phyloP scores from a whole-genome alignment of 176 grass and related monocot genomes.

The Oryza longistaminata region DNA sequence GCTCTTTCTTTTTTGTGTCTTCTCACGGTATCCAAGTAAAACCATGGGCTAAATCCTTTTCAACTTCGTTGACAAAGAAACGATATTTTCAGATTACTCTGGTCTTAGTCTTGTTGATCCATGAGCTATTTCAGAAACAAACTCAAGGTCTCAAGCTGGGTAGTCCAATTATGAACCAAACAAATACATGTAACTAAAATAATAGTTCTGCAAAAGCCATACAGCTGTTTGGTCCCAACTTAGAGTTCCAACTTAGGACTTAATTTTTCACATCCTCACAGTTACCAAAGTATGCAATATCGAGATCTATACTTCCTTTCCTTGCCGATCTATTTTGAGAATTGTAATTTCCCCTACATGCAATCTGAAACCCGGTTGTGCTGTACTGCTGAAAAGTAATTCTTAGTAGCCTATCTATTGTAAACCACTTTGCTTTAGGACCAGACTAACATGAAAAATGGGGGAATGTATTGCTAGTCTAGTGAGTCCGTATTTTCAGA shows the following conservation, averaged over 20 bases:
- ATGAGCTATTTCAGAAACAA: background rate
- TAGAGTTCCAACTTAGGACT: constrained; percentile 2
- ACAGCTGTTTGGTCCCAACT: background rate
- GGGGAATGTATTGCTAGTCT: background rate
- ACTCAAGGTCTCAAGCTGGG: background rate
- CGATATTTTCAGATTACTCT: background rate
- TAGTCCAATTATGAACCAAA: background rate
- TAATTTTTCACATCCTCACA: background rate
- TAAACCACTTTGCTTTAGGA: background rate
- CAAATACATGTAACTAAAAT: constrained; percentile 9
- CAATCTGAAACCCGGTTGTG: background rate
- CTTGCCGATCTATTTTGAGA: background rate
- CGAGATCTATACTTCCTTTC: background rate
- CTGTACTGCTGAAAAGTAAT: background rate
- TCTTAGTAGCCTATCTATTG: background rate
- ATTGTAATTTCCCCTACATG: background rate
- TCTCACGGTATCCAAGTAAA: constrained; percentile 18
- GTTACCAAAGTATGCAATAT: background rate
- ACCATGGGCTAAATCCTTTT: constrained; percentile 2
- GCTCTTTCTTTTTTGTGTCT: background rate
- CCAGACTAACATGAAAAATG: background rate
- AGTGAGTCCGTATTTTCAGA: background rate
- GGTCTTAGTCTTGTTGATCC: background rate
- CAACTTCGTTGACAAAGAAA: background rate
- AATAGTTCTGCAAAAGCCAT: background rate